Conservation (phyloP, 2,329 filamentous ascomycete species). For the Rachicladosporium sp. region DNA sequence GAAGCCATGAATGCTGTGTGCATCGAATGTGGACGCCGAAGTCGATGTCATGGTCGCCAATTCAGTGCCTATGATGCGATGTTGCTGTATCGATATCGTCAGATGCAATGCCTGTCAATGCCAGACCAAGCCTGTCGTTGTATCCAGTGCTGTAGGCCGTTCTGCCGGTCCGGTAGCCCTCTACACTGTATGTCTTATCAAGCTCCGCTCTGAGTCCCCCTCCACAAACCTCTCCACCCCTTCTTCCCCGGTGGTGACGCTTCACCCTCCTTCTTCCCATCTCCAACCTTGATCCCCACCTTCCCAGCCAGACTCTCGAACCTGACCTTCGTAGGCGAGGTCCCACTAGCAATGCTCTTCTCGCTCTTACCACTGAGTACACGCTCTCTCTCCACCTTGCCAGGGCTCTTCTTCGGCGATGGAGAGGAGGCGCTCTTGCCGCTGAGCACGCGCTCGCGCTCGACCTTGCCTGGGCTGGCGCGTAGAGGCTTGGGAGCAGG, state of each 20-base stretch:
- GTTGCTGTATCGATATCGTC: too few species aligned
- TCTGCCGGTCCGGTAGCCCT: too few species aligned
- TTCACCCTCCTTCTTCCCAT: constrained; percentile 10
- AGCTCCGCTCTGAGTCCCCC: not conserved
- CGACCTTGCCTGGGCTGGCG: not conserved
- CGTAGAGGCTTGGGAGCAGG: constrained; percentile 4
- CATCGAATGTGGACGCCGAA: too few species aligned
- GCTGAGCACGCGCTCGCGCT: not conserved
- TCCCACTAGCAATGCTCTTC: not conserved
- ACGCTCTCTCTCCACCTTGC: constrained; percentile 7
- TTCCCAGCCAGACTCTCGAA: constrained; percentile 36
- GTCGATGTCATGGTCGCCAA: too few species aligned
- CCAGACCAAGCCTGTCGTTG: too few species aligned
- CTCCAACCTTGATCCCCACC: constrained; percentile 26
- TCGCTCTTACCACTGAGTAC: too few species aligned
- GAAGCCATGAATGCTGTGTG: too few species aligned
- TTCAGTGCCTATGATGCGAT: too few species aligned
- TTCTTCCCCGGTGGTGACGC: constrained; percentile 17
- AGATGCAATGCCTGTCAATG: too few species aligned
- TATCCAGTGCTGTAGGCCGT: too few species aligned
- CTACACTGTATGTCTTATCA: constrained; percentile 15
- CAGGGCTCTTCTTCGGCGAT: constrained; percentile 10
- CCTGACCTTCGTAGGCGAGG: constrained; percentile 34
- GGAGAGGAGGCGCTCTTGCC: constrained; percentile 1
- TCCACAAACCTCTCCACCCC: constrained; percentile 22